A percentile compares a stretch with the other conserved stretches of the same genome.
Evolutionary conservation across 441 rosid species (phyloP).

Genomic region (Rhodomyrtus psidioides): DNA sequence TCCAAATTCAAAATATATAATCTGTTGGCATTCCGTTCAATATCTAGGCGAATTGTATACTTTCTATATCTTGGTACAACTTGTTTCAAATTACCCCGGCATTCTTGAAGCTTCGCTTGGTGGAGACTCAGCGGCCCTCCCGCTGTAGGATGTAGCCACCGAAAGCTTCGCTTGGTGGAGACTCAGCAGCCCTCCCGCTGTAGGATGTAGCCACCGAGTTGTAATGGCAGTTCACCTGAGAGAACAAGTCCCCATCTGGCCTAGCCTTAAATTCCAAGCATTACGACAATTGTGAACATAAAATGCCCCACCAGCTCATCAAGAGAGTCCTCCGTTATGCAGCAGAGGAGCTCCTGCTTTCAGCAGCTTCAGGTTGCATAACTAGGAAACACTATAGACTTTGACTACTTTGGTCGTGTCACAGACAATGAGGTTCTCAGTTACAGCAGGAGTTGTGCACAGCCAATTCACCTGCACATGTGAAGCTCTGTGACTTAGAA

Average conservation of each 20-base stretch:
- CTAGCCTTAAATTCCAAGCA: not conserved
- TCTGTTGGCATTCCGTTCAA: too few species aligned
- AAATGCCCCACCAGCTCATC: not conserved
- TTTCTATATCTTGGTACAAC: too few species aligned
- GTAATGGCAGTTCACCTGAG: not conserved
- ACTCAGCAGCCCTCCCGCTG: not conserved
- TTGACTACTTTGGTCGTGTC: slow-evolving; percentile 86
- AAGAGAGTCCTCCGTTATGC: not conserved
- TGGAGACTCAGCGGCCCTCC: not conserved
- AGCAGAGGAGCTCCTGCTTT: not conserved
- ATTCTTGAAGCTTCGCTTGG: not conserved
- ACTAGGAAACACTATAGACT: slow-evolving; percentile 46
- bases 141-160: not conserved
- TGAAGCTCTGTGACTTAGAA: not conserved
- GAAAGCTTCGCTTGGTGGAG: not conserved
- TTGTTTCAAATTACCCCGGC: not conserved
- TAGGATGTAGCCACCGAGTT: not conserved
- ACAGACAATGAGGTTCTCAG: slow-evolving; percentile 81
- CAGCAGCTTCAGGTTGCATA: not conserved
- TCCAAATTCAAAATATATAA: too few species aligned
- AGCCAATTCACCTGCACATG: slow-evolving; percentile 80
- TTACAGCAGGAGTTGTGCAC: slow-evolving; percentile 60
- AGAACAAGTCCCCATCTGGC: not conserved
- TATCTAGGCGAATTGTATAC: too few species aligned
- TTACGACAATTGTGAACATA: not conserved